Evolutionary conservation across 2,329 filamentous ascomycete genomes (phyloP), one percentile per base, ranked within the genome.

Genomic region (Apiospora koreana): DNA sequence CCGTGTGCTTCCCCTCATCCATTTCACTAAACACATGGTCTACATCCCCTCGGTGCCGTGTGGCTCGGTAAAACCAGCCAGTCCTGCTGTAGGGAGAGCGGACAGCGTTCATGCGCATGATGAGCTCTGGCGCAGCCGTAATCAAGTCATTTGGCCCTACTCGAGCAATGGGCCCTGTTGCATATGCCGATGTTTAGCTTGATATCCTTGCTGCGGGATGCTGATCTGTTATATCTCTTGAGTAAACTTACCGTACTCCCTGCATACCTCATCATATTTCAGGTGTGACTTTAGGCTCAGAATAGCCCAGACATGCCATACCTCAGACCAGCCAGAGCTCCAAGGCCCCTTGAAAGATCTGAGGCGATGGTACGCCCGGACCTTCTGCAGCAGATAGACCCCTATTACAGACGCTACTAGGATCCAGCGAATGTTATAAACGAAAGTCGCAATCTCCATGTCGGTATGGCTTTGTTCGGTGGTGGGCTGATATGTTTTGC

Each of bases 81-180:
- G 68, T 67, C n/a, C 65, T 42, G 12, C 31, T 68, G 54, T 71
- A 71, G 1, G 64, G 41, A 18, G 70, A 71, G 6, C 70, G 70
- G 14, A 69, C 70, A 2, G 45, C 46, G 25, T 41, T 68, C 50
- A 71, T 71, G 16, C 65, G 68, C n/a, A 50, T 35, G 18, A 69
- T 43, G 16, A 71, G 45, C 10, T 71, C 70, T 2, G 70, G 70
- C 3, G 69, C 66, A 16, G 69, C 42, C 2, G 70, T 71, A 12
- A 71, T 18, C 38, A 71, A 66, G 25, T 69, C 65, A 31, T 68
- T 69, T 1, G 70, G 70, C 4, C 68, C 70, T 8, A 71, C 41
- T 16, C 68, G 48, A 12, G 66, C 66, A 41, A 68, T 68, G 66
- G 31, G 65, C 2, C 65, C 54, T 62, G 18, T 38, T n/a, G 1